phyloP scores from a whole-genome alignment of 352 stramenopile genomes.

The Phytopythium litorale region DNA sequence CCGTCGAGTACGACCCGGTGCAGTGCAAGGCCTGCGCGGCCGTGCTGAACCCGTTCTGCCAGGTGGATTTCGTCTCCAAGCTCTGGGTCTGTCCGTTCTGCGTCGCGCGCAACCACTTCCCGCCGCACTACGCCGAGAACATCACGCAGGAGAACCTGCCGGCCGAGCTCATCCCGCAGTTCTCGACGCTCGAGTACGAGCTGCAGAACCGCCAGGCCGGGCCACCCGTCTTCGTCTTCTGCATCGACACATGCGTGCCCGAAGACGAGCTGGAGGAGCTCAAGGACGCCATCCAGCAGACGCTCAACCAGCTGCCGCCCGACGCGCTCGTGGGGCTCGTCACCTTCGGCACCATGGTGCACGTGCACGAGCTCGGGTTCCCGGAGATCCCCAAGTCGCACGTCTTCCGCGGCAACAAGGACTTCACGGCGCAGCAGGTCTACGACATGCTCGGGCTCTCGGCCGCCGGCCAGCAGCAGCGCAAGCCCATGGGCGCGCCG shows the following conservation, averaged over 20 bases:
- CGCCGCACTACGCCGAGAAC: conserved; percentile 91
- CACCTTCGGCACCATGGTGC: conserved; percentile 99
- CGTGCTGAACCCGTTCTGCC: conserved; percentile 98
- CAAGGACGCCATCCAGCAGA: conserved; percentile 98
- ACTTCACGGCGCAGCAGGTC: conserved; percentile 95
- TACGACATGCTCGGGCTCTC: conserved; percentile 95
- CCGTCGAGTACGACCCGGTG: conserved; percentile 98
- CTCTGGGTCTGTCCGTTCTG: conserved; percentile 99
- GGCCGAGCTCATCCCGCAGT: conserved; percentile 98
- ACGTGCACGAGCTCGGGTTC: conserved; percentile 98
- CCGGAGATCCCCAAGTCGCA: conserved; percentile 95
- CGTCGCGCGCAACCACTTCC: conserved; percentile 98
- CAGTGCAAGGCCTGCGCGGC: conserved; percentile 97
- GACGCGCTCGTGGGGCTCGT: conserved; percentile 98
- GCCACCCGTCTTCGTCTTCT: conserved; percentile 98
- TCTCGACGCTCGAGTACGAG: conserved; percentile 99
- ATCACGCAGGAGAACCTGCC: conserved; percentile 98
- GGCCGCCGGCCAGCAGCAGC: conserved; percentile 31
- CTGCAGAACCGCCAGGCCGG: conserved; percentile 90
- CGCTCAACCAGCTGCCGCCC: conserved; percentile 97
- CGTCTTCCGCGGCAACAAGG: conserved; percentile 98
- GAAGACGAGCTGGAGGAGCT: conserved; percentile 97
- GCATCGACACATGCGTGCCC: conserved; percentile 97
- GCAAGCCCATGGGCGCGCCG: conserved; percentile 38
- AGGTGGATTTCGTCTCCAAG: conserved; percentile 98